phyloP scores from a whole-genome alignment of 176 grass and related monocot genomes.

The Triticum dicoccoides region DNA sequence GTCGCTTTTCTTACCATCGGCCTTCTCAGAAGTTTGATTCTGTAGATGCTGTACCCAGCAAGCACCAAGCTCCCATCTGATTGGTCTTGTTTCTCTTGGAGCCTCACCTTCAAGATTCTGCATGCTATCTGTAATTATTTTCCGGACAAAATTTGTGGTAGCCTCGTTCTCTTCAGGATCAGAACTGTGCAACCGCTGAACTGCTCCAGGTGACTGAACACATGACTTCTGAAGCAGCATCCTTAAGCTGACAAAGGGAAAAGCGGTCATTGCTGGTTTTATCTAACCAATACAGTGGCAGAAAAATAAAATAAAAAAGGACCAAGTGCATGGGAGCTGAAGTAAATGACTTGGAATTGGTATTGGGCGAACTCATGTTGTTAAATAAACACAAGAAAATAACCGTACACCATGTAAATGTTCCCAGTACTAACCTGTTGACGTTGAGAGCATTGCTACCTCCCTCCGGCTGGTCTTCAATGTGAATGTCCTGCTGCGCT shows the following conservation, averaged over 20 bases:
- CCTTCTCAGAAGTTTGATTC: constrained; percentile 73
- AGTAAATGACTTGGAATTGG: constrained; percentile 18
- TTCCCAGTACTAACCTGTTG: constrained; percentile 64
- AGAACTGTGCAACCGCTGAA: constrained; percentile 41
- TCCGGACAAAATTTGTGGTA: constrained; percentile 49
- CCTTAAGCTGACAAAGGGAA: constrained; percentile 73
- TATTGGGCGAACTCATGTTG: not conserved
- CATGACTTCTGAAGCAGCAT: constrained; percentile 77
- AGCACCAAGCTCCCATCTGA: constrained; percentile 98
- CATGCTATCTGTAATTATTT: constrained; percentile 74
- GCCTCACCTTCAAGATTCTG: constrained; percentile 70
- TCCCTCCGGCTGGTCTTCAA: constrained; percentile 89
- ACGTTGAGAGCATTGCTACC: constrained; percentile 91
- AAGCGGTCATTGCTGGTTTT: constrained; percentile 9
- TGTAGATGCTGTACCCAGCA: constrained; percentile 99
- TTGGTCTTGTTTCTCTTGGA: constrained; percentile 54
- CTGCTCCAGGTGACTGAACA: constrained; percentile 43
- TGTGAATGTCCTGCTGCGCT: constrained; percentile 58
- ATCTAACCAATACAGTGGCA: constrained; percentile 19
- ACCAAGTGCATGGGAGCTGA: not conserved
- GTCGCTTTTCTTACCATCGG: constrained; percentile 67
- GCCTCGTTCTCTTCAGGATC: constrained; percentile 47
- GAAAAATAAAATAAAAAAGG: not conserved
- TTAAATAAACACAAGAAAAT: constrained; percentile 15
- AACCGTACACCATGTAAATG: not conserved